Base-by-base conservation (phyloP, 2,329 filamentous ascomycete species). In the Nigrospora osmanthi region DNA sequence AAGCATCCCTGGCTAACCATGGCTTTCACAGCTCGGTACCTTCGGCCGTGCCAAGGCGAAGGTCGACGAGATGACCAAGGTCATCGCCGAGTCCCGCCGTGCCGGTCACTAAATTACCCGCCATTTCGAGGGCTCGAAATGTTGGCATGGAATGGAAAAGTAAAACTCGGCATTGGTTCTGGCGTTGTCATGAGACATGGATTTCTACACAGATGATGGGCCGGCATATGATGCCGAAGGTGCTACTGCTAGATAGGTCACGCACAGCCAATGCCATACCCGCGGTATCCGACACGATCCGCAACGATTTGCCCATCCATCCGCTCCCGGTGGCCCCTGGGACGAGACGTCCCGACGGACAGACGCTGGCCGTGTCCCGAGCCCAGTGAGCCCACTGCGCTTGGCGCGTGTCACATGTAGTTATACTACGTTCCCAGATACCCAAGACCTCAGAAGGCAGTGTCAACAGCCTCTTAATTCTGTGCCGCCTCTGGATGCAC, bases 31-130 rank as follows among this genome's bases (percentile, higher is more conserved):
- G 86, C 90, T 98, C 79, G 93, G 93, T 71, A 97, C 93, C 63
- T 97, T 97, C 75, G 87, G 88, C 68, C 91, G 93, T 73, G 91
- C 91, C 68, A 98, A 98, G 91, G 85, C 81, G 71, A 98, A 98
- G 91, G 93, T 98, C 61, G 93, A 98, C 71, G 91, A 97, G 79
- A 89, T 98, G 77, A 88, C 89, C 77, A 83, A 88, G 66, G 87
- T 98, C 73, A 98, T 98, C 69, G 89, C 91, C 65, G 93, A 97
- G 80, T 85, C 90, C 69, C 90, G 91, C 75, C 72, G 76, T 62
- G 66, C 70, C 54, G 73, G 63, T 59, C 77, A 81, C 72, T 81
- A 80, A 80, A 67, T 52, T 44, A 48, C 35, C 37, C 42, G 32
- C 38, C 32, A 38, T 30, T 38, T 10, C 17, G 17, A 17, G 33